Conservation (phyloP, 495 filamentous ascomycete genomes). For the Margaritispora aquatica region DNA sequence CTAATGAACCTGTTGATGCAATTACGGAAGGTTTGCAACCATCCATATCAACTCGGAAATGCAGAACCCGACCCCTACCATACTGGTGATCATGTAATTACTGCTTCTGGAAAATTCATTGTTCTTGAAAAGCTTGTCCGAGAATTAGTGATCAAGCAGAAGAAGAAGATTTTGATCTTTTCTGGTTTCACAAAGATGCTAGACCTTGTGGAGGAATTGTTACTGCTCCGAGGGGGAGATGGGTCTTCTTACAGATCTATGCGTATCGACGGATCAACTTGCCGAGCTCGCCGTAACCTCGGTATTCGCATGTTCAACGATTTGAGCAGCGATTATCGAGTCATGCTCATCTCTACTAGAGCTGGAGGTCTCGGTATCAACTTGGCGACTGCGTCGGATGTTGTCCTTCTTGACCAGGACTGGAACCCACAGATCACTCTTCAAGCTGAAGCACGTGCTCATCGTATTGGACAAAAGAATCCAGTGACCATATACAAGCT, state of each 20-base stretch:
- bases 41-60: constrained; percentile 51
- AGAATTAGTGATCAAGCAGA: constrained; percentile 47
- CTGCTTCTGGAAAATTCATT: constrained; percentile 58
- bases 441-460: constrained; percentile 93
- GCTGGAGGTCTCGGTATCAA: constrained; percentile 63
- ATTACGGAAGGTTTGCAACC: constrained; percentile 56
- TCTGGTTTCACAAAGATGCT: constrained; percentile 55
- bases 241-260: constrained; percentile 41
- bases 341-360: constrained; percentile 59
- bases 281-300: constrained; percentile 47
- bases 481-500: constrained; percentile 83
- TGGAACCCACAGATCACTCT: constrained; percentile 68
- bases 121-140: constrained; percentile 55
- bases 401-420: constrained; percentile 60
- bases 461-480: constrained; percentile 85
- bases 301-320: constrained; percentile 54
- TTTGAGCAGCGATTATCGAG: constrained; percentile 35
- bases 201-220: constrained; percentile 52
- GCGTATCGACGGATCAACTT: constrained; percentile 53
- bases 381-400: constrained; percentile 50
- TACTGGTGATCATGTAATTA: constrained; percentile 43
- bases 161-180: constrained; percentile 59
- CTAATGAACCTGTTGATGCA: constrained; percentile 62
- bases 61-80: constrained; percentile 46
- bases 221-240: constrained; percentile 41